Conservation (phyloP, 306 rosid genomes). For the Fragaria ananassa region DNA sequence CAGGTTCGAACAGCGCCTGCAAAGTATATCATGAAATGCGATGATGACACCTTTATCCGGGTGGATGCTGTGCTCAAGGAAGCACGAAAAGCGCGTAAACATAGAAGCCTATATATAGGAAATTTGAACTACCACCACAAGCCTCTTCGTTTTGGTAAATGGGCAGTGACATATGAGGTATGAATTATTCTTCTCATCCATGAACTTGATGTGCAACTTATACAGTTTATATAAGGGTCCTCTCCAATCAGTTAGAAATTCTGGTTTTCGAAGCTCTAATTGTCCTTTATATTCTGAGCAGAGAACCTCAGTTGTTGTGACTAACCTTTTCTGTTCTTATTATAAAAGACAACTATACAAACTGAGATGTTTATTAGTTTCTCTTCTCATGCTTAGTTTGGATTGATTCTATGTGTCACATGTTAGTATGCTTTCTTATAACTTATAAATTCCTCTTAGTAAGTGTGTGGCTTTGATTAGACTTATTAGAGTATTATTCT, state of each 20-base stretch:
- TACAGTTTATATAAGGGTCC: not conserved
- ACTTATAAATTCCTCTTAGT: slow-evolving; percentile 5
- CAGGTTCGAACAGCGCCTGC: slow-evolving; percentile 67
- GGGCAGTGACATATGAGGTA: slow-evolving; percentile 99
- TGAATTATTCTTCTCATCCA: slow-evolving; percentile 15
- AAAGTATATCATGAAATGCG: slow-evolving; percentile 86
- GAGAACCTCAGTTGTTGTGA: not conserved
- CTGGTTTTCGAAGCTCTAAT: not conserved
- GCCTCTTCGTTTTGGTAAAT: slow-evolving; percentile 90
- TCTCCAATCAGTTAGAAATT: not conserved
- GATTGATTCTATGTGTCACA: not conserved
- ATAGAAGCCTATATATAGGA: slow-evolving; percentile 76
- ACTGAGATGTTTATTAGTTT: slow-evolving; percentile 1
- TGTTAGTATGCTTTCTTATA: not conserved
- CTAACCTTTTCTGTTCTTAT: not conserved
- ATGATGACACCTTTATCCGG: slow-evolving; percentile 93
- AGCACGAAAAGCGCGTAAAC: slow-evolving; percentile 41
- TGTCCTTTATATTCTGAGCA: not conserved
- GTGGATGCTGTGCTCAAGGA: slow-evolving; percentile 72
- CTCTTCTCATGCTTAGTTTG: not conserved
- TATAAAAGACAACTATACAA: not conserved
- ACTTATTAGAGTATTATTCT: not conserved
- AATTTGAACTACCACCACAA: slow-evolving; percentile 81
- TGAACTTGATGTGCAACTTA: not conserved
- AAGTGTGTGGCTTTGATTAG: not conserved